These are phyloP conservation scores for Annona squamosa DNA, from an alignment of 164 flowering plant genomes.

Conservation along the genomic window DNA sequence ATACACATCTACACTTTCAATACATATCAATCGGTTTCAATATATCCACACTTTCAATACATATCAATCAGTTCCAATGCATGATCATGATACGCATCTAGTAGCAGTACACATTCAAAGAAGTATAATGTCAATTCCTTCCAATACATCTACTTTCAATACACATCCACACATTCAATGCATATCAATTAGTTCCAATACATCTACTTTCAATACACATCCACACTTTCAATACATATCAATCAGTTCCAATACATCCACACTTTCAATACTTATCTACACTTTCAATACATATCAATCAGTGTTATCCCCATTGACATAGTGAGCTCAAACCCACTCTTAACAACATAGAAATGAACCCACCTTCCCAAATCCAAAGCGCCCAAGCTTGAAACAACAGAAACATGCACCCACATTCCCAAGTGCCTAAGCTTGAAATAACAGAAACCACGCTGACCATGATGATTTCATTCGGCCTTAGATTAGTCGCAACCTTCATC, in stretches of 20 bases:
- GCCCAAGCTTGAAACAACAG: slow-evolving; percentile 32
- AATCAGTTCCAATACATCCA: neutral
- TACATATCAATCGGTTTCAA: too few species aligned
- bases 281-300: slow-evolving; percentile 38
- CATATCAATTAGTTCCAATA: too few species aligned
- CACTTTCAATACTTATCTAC: slow-evolving; percentile 32
- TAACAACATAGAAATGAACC: slow-evolving; percentile 23
- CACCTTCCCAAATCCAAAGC: slow-evolving; percentile 38
- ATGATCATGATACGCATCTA: too few species aligned
- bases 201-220: too few species aligned
- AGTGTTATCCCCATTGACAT: slow-evolving; percentile 33
- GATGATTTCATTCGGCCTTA: slow-evolving; percentile 32
- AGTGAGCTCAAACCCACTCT: slow-evolving; percentile 18
- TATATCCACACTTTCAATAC: too few species aligned
- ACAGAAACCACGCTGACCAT: slow-evolving; percentile 27
- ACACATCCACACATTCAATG: too few species aligned
- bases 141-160: too few species aligned
- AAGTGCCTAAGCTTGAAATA: slow-evolving; percentile 24
- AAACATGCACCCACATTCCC: slow-evolving; percentile 42
- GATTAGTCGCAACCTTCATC: slow-evolving; percentile 30
- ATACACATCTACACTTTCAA: too few species aligned
- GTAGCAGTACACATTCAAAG: too few species aligned
- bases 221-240: too few species aligned
- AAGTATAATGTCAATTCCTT: too few species aligned
- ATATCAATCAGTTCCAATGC: too few species aligned